Evolutionary conservation across 2,329 filamentous ascomycete species (phyloP), one percentile per base, ranked within the genome.

Genomic region (Pseudofabraea citricarpa): DNA sequence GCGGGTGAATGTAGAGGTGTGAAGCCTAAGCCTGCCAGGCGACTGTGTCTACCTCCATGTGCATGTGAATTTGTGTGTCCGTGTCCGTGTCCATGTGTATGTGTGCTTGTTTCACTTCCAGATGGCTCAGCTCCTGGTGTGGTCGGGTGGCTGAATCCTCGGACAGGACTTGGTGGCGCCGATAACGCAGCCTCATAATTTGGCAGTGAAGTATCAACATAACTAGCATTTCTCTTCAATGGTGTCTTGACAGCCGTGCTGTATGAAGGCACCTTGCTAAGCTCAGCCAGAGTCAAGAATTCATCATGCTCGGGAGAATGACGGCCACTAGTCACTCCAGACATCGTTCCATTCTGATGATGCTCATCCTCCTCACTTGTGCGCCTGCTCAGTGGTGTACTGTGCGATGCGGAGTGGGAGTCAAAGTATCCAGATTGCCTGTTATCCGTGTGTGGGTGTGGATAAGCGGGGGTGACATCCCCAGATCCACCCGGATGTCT

Each of bases 191-290:
- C 75, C 44, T 74, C 66, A 57, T 90, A 90, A 57, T 86, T 80
- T 0, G 85, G 85, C 5, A 87, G 71, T 10, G 64, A 64, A 23
- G 71, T 70, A 18, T 72, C 71, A 6, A 71, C 64, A 33, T 70
- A 71, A 38, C 67, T 72, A 12, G 70, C 70, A 54, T 51, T 37
- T 24, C 73, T 71, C 40, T 76, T 72, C 13, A 79, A 75, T 5
- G 81, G 78, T 1, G 81, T 78, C 50, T 77, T 79, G 20, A 89
- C 78, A 0, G 86, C 86, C 1, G 86, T 90, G 13, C 77, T 75
- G 60, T 90, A 90, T 44, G 85, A 90, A 1, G 86, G 86, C 2
- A 90, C 85, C 51, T 85, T 85, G 60, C 74, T 85, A 32, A 90
- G 67, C 50, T 81, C 76, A 37, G 76, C 74, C 52, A 87, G 66